Evolutionary conservation across 768 basidiomycete species (phyloP).

Genomic region (Exidia glandulosa): DNA sequence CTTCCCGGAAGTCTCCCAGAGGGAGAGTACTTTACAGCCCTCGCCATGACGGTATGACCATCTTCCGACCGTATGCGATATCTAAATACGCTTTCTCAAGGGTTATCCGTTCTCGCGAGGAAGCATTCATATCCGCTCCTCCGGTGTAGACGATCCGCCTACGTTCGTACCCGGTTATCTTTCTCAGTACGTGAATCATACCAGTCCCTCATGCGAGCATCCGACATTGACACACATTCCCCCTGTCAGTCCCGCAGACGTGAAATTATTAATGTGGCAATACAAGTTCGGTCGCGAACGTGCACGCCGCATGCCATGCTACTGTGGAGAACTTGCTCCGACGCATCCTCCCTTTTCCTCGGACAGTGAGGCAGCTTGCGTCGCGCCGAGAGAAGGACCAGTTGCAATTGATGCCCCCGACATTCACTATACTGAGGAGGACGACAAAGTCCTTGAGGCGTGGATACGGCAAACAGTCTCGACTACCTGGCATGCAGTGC

Average conservation of each 20-base stretch:
- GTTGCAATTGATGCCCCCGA: slow-evolving; percentile 17
- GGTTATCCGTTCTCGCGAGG: background rate
- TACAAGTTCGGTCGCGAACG: slow-evolving; percentile 50
- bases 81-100: background rate
- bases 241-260: background rate
- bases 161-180: background rate
- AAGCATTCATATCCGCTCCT: background rate
- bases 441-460: slow-evolving; percentile 23
- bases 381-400: slow-evolving; percentile 10
- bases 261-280: slow-evolving; percentile 34
- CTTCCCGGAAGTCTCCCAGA: background rate
- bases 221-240: background rate
- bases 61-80: background rate
- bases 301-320: slow-evolving; percentile 38
- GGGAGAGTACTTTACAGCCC: background rate
- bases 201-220: background rate
- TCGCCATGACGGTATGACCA: background rate
- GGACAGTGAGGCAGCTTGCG: slow-evolving; percentile 19
- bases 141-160: background rate
- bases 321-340: slow-evolving; percentile 20
- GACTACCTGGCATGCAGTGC: slow-evolving; percentile 24
- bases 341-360: slow-evolving; percentile 21
- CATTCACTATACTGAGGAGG: slow-evolving; percentile 23
- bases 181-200: background rate
- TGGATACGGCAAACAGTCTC: slow-evolving; percentile 18